phyloP scores from a whole-genome alignment of 768 basidiomycete species.

The Tricholoma bakamatsutake region DNA sequence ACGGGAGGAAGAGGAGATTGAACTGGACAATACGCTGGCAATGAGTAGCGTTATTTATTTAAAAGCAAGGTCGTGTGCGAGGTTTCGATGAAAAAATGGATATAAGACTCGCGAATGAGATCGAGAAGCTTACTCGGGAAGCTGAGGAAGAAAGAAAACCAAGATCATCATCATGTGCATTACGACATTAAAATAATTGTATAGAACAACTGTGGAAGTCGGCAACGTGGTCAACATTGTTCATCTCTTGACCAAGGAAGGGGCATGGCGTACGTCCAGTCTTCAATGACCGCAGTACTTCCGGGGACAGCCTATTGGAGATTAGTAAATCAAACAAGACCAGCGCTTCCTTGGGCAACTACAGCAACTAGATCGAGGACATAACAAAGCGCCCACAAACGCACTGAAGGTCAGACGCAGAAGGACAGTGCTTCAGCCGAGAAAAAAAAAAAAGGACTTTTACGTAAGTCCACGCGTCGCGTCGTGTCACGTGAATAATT shows the following conservation, averaged over 20 bases:
- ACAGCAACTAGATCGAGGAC: background rate
- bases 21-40: background rate
- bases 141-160: background rate
- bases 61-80: background rate
- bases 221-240: background rate
- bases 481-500: background rate
- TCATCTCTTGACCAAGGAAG: background rate
- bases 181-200: no score
- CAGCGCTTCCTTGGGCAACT: background rate
- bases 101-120: no score
- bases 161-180: no score
- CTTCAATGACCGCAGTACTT: background rate
- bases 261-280: background rate
- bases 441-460: background rate
- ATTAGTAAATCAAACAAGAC: background rate
- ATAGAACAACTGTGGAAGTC: background rate
- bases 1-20: background rate
- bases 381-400: background rate
- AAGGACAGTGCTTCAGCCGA: no score
- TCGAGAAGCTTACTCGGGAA: background rate
- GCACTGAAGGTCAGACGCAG: background rate
- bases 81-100: background rate
- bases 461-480: background rate
- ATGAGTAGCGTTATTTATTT: background rate
- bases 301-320: background rate